These are phyloP conservation scores for Trapa incisa DNA, from an alignment of 345 rosid genomes.

Conservation along the genomic window DNA sequence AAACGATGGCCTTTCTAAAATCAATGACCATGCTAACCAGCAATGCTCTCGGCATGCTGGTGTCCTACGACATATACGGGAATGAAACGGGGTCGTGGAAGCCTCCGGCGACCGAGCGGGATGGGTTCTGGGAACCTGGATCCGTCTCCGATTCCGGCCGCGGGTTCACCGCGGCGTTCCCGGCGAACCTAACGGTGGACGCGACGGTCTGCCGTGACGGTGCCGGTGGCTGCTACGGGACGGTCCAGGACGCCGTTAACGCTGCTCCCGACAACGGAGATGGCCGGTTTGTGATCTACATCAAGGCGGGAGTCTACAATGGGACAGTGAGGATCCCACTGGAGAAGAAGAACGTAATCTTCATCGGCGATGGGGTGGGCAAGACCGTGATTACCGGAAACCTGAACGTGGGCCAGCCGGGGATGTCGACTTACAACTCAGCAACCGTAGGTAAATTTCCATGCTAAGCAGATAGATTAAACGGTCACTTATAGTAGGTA, in stretches of 20 bases:
- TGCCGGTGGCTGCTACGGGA: slow-evolving; percentile 17
- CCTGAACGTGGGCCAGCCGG: slow-evolving; percentile 55
- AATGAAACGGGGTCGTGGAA: slow-evolving; percentile 17
- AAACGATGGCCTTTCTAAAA: slow-evolving; percentile 26
- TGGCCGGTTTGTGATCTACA: slow-evolving; percentile 25
- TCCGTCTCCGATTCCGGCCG: slow-evolving; percentile 1
- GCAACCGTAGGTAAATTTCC: slow-evolving; percentile 73
- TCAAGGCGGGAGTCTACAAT: slow-evolving; percentile 66
- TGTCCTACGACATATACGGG: slow-evolving; percentile 21
- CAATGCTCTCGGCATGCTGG: slow-evolving; percentile 32
- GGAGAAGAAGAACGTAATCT: slow-evolving; percentile 59
- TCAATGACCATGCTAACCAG: slow-evolving; percentile 17
- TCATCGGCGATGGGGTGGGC: slow-evolving; percentile 62
- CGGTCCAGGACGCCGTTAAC: slow-evolving; percentile 33
- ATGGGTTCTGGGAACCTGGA: slow-evolving; percentile 17
- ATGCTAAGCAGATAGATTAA: too few species aligned
- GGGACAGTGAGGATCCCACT: slow-evolving; percentile 72
- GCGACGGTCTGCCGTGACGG: slow-evolving; percentile 31
- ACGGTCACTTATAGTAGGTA: too few species aligned
- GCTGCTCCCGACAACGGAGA: slow-evolving; percentile 26
- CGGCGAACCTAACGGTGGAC: slow-evolving; percentile 14
- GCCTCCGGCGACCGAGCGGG: slow-evolving; percentile 34
- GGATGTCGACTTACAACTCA: slow-evolving; percentile 72
- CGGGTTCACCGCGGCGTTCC: slow-evolving; percentile 13
- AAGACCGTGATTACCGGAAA: slow-evolving; percentile 58